These are phyloP conservation scores for Dothistroma pini DNA, from an alignment of 2,329 filamentous ascomycete genomes.

Conservation along the genomic window DNA sequence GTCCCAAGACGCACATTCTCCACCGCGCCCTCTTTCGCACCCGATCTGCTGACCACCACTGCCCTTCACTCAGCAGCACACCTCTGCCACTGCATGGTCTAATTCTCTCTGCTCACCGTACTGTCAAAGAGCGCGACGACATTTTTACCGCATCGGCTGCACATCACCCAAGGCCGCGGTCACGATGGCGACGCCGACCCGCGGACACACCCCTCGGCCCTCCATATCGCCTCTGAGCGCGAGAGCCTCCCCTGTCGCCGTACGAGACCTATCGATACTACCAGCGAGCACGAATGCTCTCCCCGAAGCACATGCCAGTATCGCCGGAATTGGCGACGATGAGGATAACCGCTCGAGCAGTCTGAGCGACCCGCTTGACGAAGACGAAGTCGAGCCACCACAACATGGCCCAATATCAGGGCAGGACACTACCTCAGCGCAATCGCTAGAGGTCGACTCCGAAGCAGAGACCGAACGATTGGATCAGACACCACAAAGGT, in stretches of 20 bases:
- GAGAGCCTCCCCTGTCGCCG: conserved; percentile 28
- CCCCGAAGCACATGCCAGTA: background rate
- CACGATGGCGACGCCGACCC: conserved; percentile 27
- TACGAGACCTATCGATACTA: conserved; percentile 15
- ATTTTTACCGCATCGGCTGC: background rate
- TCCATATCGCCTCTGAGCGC: conserved; percentile 37
- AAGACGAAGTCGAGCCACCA: conserved; percentile 44
- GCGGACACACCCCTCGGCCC: conserved; percentile 21
- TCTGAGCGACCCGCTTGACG: conserved; percentile 74
- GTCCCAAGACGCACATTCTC: background rate
- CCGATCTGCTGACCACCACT: background rate
- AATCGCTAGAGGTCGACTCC: conserved; percentile 55
- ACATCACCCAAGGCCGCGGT: conserved; percentile 1
- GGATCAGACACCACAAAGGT: conserved; percentile 58
- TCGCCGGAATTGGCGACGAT: conserved; percentile 25
- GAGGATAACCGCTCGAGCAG: conserved; percentile 68
- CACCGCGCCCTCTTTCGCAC: background rate
- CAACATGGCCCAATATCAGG: conserved; percentile 10
- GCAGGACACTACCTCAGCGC: conserved; percentile 23
- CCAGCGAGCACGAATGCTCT: background rate
- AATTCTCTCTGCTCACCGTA: background rate
- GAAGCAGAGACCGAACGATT: conserved; percentile 94
- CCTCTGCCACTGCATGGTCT: background rate
- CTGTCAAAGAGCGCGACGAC: background rate
- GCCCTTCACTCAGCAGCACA: background rate